A percentile compares a stretch with the other conserved stretches of the same genome.
phyloP scores from a whole-genome alignment of 208 protist genomes.

The Trypanosoma platydactyli region DNA sequence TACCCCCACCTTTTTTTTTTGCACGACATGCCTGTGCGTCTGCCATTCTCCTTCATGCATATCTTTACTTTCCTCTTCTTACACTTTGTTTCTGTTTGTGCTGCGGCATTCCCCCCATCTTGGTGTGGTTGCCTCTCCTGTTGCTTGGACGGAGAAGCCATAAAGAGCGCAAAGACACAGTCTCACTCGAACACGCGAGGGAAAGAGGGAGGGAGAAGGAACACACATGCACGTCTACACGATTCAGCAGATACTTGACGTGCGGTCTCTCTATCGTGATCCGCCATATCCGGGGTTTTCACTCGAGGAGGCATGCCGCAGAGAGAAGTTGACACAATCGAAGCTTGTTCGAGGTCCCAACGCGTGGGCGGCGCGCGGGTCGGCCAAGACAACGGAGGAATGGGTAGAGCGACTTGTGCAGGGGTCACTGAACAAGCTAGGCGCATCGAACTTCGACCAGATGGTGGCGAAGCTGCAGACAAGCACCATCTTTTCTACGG shows the following conservation, averaged over 20 bases:
- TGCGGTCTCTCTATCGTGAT: constrained; percentile 70
- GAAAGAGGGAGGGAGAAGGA: neutral
- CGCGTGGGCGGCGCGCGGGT: constrained; percentile 73
- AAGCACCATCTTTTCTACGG: constrained; percentile 60
- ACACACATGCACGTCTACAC: constrained; percentile 42
- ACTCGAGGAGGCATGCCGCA: constrained; percentile 78
- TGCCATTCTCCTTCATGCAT: neutral
- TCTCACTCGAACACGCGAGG: neutral
- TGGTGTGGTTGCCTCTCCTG: no score
- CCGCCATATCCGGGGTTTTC: constrained; percentile 85
- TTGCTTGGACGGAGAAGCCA: no score
- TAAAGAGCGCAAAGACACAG: no score
- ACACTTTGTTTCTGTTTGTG: no score
- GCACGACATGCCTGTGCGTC: no score
- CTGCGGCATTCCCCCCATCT: no score
- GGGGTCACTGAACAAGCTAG: constrained; percentile 85
- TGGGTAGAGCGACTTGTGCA: constrained; percentile 79
- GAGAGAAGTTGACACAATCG: constrained; percentile 48
- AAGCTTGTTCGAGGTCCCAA: constrained; percentile 83
- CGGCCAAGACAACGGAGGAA: constrained; percentile 75
- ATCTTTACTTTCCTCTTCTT: constrained; percentile 6
- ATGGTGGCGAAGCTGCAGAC: constrained; percentile 66
- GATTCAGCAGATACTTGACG: constrained; percentile 78
- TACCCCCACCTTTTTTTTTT: neutral
- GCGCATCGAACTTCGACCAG: constrained; percentile 62